These are phyloP conservation scores for Phytophthora pluvialis DNA, from an alignment of 352 stramenopile genomes.

Conservation along the genomic window DNA sequence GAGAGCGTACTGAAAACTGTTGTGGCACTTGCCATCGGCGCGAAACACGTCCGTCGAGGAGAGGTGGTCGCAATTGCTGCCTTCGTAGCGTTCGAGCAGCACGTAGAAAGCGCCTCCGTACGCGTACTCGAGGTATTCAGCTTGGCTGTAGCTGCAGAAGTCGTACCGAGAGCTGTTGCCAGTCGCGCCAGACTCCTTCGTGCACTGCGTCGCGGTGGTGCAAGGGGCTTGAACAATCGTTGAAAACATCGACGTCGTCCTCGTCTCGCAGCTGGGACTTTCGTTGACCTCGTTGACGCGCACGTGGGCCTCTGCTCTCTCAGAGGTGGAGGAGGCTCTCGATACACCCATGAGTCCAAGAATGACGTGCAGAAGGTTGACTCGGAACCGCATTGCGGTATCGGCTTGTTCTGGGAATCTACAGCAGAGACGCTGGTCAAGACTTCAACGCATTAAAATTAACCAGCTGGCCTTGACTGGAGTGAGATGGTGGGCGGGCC, in stretches of 20 bases:
- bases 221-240: conserved; percentile 8
- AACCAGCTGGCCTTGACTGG: too few relatives aligned
- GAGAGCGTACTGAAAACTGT: conserved; percentile 22
- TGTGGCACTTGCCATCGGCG: conserved; percentile 18
- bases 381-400: too few relatives aligned
- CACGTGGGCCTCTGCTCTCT: neutral
- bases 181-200: conserved; percentile 5
- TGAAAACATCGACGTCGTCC: conserved; percentile 9
- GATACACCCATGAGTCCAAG: too few relatives aligned
- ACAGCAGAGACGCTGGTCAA: too few relatives aligned
- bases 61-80: conserved; percentile 3
- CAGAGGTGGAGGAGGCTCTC: neutral
- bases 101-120: conserved; percentile 10
- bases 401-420: too few relatives aligned
- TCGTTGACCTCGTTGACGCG: too few relatives aligned
- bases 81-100: conserved; percentile 18
- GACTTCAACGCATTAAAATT: too few relatives aligned
- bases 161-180: conserved; percentile 7
- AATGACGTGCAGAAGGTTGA: too few relatives aligned
- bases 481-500: too few relatives aligned
- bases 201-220: neutral
- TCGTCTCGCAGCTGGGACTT: neutral
- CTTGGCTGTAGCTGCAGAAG: conserved; percentile 13
- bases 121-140: conserved; percentile 6
- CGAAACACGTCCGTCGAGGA: conserved; percentile 15